Conservation (phyloP, 208 protist species). For the Herpetomonas samuelpessoai region DNA sequence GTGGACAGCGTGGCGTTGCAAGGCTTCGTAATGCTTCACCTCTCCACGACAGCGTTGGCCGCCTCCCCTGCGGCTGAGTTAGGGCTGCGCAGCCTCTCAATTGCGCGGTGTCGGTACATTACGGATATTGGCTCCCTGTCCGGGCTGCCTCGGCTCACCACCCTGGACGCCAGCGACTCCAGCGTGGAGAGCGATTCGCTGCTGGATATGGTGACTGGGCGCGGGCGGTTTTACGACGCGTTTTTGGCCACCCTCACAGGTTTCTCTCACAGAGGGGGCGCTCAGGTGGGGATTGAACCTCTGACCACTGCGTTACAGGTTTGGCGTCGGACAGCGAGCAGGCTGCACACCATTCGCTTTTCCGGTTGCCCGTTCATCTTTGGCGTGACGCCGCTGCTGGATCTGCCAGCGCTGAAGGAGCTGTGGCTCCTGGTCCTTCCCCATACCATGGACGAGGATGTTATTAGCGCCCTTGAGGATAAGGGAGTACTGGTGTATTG, state of each 20-base stretch:
- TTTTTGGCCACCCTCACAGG: not conserved
- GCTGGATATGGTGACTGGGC: not conserved
- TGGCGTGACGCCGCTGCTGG: not conserved
- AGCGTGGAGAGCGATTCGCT: conserved; percentile 12
- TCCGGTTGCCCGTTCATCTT: not conserved
- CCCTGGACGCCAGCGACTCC: conserved; percentile 12
- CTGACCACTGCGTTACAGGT: no score
- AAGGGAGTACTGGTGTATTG: not conserved
- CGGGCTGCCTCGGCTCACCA: conserved; percentile 17
- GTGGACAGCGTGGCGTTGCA: conserved; percentile 29
- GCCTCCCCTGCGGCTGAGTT: not conserved
- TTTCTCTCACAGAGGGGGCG: no score
- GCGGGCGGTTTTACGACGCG: not conserved
- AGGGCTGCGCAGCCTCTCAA: not conserved
- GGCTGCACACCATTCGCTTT: not conserved
- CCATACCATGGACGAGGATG: not conserved
- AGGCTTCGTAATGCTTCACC: conserved; percentile 18
- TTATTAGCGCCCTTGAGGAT: not conserved
- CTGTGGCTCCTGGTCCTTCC: not conserved
- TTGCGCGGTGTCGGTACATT: conserved; percentile 22
- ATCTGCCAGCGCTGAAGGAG: not conserved
- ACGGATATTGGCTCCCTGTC: conserved; percentile 22
- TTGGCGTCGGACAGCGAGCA: not conserved
- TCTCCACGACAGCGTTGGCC: conserved; percentile 7
- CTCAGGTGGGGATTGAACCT: no score